These are phyloP conservation scores for Camellia oleifera DNA, from an alignment of 179 eudicot species.

Conservation along the genomic window DNA sequence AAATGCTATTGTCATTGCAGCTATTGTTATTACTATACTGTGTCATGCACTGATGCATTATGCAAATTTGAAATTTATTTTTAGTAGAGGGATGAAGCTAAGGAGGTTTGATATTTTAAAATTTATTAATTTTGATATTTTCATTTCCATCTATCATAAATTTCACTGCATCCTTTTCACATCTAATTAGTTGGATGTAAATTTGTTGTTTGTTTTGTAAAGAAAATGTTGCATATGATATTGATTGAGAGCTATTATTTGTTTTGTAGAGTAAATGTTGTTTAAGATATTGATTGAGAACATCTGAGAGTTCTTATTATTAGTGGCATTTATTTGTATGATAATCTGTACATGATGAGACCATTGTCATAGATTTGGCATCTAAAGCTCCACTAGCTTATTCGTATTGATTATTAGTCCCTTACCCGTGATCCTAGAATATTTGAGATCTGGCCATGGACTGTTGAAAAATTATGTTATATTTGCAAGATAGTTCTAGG, in stretches of 20 bases:
- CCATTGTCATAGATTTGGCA: background rate
- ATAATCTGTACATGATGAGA: background rate
- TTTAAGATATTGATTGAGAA: background rate
- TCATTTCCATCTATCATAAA: no score
- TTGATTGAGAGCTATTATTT: background rate
- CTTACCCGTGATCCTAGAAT: background rate
- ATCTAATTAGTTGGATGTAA: background rate
- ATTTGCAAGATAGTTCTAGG: no score
- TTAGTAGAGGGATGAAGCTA: background rate
- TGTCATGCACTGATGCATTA: background rate
- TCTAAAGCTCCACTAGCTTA: background rate
- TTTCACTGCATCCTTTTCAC: background rate
- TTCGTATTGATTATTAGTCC: background rate
- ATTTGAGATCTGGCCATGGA: background rate
- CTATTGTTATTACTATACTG: no score
- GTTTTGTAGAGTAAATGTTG: background rate
- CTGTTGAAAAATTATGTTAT: background rate
- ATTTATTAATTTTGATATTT: background rate
- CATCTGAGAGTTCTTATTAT: background rate
- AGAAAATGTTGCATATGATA: background rate
- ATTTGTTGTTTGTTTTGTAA: background rate
- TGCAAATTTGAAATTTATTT: background rate
- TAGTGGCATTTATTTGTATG: background rate
- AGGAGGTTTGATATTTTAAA: background rate
- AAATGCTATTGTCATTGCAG: no score